Base-by-base conservation (phyloP, 2,329 filamentous ascomycete species). In the Aspergillus clavatus region DNA sequence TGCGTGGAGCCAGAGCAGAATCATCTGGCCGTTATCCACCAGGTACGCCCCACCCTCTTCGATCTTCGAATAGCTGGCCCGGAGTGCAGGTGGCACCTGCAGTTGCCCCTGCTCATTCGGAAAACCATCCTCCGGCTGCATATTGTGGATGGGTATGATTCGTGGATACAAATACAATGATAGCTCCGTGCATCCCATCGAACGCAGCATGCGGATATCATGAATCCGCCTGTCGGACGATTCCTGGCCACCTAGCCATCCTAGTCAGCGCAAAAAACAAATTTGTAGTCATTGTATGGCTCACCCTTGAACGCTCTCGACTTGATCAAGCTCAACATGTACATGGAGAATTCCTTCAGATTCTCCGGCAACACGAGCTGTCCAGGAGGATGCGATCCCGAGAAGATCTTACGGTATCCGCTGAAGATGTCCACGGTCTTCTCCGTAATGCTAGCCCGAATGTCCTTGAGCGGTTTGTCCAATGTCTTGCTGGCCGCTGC, bases 331-430 rank as follows among this genome's bases (percentile, higher is more conserved):
- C 87, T 85, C 7, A 98, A 82, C 70, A 94, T 87, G 68, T 93
- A 97, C 89, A 98, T 97, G 60, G 86, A 83, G 59, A 95, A 90
- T 65, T 98, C 93, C 65, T 97, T 97, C 23, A 98, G 79, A 55
- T 91, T 87, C 70, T 98, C 93, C 0, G 93, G 93, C 70, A 98
- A 82, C 23, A 98, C 89, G 23, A 98, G 80, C 68, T 98, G 90
- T 4, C 89, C 88, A 1, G 90, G 87, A 7, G 93, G 91, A 60
- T 95, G 88, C 2, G 83, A 80, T 46, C 87, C 87, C 2, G 89
- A 86, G 58, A 93, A 93, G 68, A 95, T 86, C 72, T 95, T 97
- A 55, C 93, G 83, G 68, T 98, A 97, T 44, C 84, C 86, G 22
- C 90, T 86, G 47, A 97, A 80, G 43, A 97, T 86, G 61, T 97